phyloP scores from a whole-genome alignment of 441 rosid species.

The Arabidopsis lyrata region DNA sequence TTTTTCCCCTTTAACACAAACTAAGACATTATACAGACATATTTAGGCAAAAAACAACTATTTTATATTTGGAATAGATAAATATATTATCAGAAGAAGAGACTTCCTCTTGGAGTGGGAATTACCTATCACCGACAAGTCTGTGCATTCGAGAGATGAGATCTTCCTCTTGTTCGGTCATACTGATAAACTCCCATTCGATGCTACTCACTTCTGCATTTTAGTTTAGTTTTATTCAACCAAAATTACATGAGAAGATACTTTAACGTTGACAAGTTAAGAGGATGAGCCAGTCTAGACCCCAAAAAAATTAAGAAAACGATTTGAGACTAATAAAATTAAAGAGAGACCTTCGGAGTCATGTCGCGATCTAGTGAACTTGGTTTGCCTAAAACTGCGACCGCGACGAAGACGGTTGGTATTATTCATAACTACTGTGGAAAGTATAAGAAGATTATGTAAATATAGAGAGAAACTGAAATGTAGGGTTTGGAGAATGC shows the following conservation, averaged over 20 bases:
- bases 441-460: not conserved
- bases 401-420: not conserved
- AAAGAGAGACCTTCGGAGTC: conserved; percentile 50
- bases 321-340: not conserved
- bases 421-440: conserved; percentile 37
- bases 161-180: conserved; percentile 73
- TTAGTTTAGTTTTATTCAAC: not conserved
- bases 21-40: not conserved
- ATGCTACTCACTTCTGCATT: conserved; percentile 59
- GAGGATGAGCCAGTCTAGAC: not conserved
- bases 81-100: not conserved
- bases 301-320: not conserved
- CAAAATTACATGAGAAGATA: not conserved
- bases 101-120: not conserved
- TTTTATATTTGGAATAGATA: not conserved
- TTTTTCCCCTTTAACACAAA: not conserved
- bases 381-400: conserved; percentile 26
- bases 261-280: not conserved
- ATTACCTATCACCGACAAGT: conserved; percentile 66
- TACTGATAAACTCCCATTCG: conserved; percentile 60
- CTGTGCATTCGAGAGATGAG: conserved; percentile 68
- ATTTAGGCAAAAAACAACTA: not conserved
- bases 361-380: conserved; percentile 9
- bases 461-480: not conserved
- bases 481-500: not conserved